Conservation (phyloP, 2,329 filamentous ascomycete genomes). For the Alternaria tenuissima region DNA sequence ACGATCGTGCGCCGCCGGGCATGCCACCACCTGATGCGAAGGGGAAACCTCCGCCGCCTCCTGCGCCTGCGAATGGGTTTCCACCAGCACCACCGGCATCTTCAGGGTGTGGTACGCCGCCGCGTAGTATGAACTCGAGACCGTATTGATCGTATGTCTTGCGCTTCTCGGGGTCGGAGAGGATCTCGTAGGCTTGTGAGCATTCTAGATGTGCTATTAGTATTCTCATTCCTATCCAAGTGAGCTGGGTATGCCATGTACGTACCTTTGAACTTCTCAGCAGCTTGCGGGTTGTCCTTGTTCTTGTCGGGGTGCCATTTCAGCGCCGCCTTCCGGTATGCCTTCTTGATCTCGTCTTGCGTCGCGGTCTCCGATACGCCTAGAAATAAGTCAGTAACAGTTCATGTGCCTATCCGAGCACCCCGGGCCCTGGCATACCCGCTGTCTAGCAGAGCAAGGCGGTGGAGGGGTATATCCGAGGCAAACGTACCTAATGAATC, state of each 20-base stretch:
- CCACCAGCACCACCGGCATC: constrained; percentile 44
- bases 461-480: constrained; percentile 32
- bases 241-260: background rate
- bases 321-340: constrained; percentile 86
- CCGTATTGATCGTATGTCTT: constrained; percentile 95
- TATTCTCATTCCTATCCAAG: background rate
- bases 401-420: constrained; percentile 18
- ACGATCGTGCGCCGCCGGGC: constrained; percentile 64
- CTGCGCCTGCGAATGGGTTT: constrained; percentile 55
- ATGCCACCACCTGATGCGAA: constrained; percentile 66
- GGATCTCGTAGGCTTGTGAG: constrained; percentile 96
- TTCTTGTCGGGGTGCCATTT: constrained; percentile 99
- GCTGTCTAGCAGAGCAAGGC: constrained; percentile 13
- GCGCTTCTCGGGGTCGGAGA: constrained; percentile 95
- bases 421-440: constrained; percentile 1
- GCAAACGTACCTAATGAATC: constrained; percentile 70
- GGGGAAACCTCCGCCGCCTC: constrained; percentile 58
- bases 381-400: constrained; percentile 34
- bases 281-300: constrained; percentile 83
- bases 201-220: constrained; percentile 67
- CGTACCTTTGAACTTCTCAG: constrained; percentile 89
- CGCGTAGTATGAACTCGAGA: constrained; percentile 88
- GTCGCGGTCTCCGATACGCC: constrained; percentile 78
- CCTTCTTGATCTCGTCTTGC: constrained; percentile 97
- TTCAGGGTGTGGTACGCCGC: constrained; percentile 72